Evolutionary conservation across 768 basidiomycete genomes (phyloP), one percentile per base, ranked within the genome.

Genomic region (Agrocybe pediades): DNA sequence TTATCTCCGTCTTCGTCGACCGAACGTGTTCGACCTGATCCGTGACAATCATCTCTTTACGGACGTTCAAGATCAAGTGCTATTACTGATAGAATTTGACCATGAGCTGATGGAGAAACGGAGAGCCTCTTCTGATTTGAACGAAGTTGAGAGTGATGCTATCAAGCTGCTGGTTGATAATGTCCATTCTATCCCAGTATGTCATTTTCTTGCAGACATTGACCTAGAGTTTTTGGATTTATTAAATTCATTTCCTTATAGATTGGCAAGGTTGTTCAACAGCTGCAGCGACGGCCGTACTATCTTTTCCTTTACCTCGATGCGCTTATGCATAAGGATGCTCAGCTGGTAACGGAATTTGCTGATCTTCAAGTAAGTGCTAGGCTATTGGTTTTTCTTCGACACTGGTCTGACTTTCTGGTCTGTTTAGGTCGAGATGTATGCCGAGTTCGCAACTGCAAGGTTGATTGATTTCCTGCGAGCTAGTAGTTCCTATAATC

Each of bases 251-350:
- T 27, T 17, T 26, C 36, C 1, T 15, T 36, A 4, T 61, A 98
- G 96, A 88, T 93, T 39, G 81, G 82, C 11, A 80, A 92, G 21
- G 96, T 98, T 0, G 92, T 98, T 8, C 82, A 88, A 50, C 96
- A 98, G 67, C 78, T 99, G 19, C 81, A 85, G 55, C 74, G 73
- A 41, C 80, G 85, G 49, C 86, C 91, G 2, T 79, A 85, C 51
- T 97, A 92, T 68, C 81, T 98, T 9, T 98, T 95, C 72, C 77
- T 95, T 54, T 98, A 98, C 70, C 82, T 99, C 36, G 94, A 97
- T 62, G 88, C 92, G 0, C 73, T 99, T 48, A 89, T 92, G 59
- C 84, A 86, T 58, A 93, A 88, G 67, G 97, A 98, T 59, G 82
- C 93, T 0, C 83, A 88, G 58, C 72, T 94, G 15, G 86, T 87